Base-by-base conservation (phyloP, 768 basidiomycete species). In the Mycena epipterygia region DNA sequence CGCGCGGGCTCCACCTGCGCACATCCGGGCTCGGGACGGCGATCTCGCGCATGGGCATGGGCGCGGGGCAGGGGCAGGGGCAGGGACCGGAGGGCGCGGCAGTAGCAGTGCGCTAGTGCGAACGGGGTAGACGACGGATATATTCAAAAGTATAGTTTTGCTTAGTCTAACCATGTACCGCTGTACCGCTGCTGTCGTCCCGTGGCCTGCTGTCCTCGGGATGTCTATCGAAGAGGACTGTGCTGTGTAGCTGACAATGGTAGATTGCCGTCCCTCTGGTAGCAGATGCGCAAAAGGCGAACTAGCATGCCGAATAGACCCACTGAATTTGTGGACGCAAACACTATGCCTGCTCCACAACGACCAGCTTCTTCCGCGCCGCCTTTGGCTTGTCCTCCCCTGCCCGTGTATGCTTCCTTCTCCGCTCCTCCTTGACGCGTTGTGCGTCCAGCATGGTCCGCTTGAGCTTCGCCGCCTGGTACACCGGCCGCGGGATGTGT, bases 351-450 rank as follows among this genome's bases (percentile, higher is more conserved):
- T 97, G 95, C 82, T 96, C 95, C 51, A 86, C 86, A 70, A 96
- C 83, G 70, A 98, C 94, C 46, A 91, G 83, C 79, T 93, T 97
- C 84, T 96, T 96, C 81, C 92, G 89, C 86, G 96, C 96, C 44
- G 96, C 89, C 78, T 93, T 95, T 12, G 97, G 97, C 77, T 96
- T 98, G 81, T 81, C 89, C 79, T 91, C 90, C 49, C 96, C 96
- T 16, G 90, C 90, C 30, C 95, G 87, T 9, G 97, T 93, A 79
- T 99, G 97, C 77, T 91, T 93, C 79, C 97, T 85, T 72, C 97
- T 86, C 73, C 96, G 89, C 79, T 98, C 97, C 76, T 99, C 96
- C 83, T 98, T 98, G 87, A 93, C 94, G 66, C 92, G 89, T 48
- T 86, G 85, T 5, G 96, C 92, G 33, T 96, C 96, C 77, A 97